phyloP scores from a whole-genome alignment of 371 early-diverging fungal genomes.

The Mortierella sp. region DNA sequence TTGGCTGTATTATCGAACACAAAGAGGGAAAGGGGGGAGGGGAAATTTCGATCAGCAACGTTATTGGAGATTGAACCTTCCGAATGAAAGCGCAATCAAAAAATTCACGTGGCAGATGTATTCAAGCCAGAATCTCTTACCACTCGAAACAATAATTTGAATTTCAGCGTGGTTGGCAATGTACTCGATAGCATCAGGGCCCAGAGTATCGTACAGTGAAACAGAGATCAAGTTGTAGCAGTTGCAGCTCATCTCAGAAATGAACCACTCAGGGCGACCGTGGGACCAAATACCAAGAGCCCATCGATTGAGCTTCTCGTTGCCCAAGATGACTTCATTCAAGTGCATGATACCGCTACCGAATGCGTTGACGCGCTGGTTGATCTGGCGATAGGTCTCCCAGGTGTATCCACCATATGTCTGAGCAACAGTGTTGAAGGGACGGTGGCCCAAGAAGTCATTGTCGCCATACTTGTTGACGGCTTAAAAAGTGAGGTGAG shows the following conservation, averaged over 20 bases:
- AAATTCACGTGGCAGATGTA: not conserved
- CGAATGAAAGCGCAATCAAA: not conserved
- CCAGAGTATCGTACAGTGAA: conserved; percentile 91
- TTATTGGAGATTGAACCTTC: not conserved
- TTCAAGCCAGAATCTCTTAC: too few relatives aligned
- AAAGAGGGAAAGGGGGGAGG: not conserved
- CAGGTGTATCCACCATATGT: conserved; percentile 71
- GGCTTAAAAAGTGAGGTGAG: conserved; percentile 13
- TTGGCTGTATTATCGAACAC: conserved; percentile 58
- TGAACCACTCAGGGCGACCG: conserved; percentile 89
- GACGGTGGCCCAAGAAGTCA: conserved; percentile 66
- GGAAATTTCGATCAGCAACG: conserved; percentile 8
- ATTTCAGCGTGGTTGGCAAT: conserved; percentile 81
- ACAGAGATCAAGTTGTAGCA: conserved; percentile 70
- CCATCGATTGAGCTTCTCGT: conserved; percentile 55
- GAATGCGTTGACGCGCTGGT: conserved; percentile 67
- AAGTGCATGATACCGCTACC: conserved; percentile 69
- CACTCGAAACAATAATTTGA: conserved; percentile 75
- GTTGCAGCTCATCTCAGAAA: conserved; percentile 74
- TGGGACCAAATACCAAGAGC: conserved; percentile 81
- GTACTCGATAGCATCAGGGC: conserved; percentile 79
- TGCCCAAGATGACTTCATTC: conserved; percentile 56
- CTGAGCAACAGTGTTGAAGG: conserved; percentile 61
- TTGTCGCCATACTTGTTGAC: conserved; percentile 49
- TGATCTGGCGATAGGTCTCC: conserved; percentile 70